phyloP scores from a whole-genome alignment of 108 stramenopile species.

The Chaetoceros muelleri region DNA sequence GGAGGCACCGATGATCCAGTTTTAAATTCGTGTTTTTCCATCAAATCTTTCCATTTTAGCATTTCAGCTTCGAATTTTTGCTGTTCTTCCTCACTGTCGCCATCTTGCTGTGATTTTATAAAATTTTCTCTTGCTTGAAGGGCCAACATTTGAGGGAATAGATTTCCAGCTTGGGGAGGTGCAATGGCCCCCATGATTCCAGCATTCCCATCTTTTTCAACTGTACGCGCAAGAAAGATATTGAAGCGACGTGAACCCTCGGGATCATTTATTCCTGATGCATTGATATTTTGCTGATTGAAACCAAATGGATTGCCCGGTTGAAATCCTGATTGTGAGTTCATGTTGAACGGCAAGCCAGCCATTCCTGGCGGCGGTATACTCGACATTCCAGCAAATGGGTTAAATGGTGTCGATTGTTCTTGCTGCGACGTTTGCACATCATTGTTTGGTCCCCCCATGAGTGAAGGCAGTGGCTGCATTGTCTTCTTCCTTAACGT shows the following conservation, averaged over 20 bases:
- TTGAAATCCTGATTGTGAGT: neutral
- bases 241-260: constrained; percentile 85
- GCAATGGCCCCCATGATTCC: constrained; percentile 82
- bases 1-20: constrained; percentile 25
- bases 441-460: neutral
- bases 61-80: constrained; percentile 17
- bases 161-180: constrained; percentile 78
- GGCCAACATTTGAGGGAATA: constrained; percentile 79
- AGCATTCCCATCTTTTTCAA: constrained; percentile 53
- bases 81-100: constrained; percentile 34
- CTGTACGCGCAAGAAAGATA: constrained; percentile 74
- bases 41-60: constrained; percentile 26
- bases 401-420: constrained; percentile 4
- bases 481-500: neutral
- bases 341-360: constrained; percentile 15
- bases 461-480: neutral
- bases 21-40: neutral
- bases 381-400: constrained; percentile 33
- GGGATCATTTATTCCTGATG: constrained; percentile 81
- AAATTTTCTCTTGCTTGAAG: constrained; percentile 64
- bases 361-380: constrained; percentile 27
- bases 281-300: constrained; percentile 60
- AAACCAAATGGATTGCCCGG: constrained; percentile 34
- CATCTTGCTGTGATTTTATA: constrained; percentile 21
- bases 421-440: constrained; percentile 9